Conservation (phyloP, 2,329 filamentous ascomycete genomes). For the Cryphonectria japonica region DNA sequence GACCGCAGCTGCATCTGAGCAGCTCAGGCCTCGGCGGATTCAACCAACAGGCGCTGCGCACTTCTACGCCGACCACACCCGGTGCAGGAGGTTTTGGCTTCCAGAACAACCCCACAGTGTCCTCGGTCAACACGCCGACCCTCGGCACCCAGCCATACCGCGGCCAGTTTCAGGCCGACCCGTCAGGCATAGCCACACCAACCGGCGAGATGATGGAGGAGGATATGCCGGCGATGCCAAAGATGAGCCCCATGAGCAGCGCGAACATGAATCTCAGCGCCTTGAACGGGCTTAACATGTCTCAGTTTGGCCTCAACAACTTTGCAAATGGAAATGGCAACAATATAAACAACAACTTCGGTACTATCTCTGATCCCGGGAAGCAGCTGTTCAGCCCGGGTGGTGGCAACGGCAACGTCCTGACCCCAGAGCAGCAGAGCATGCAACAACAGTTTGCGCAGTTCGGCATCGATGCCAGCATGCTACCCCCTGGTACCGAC, state of each 20-base stretch:
- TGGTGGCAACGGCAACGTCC: slow-evolving; percentile 63
- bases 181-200: slow-evolving; percentile 47
- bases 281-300: slow-evolving; percentile 44
- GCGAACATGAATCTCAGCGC: slow-evolving; percentile 59
- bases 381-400: slow-evolving; percentile 91
- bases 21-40: slow-evolving; percentile 63
- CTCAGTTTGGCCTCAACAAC: slow-evolving; percentile 56
- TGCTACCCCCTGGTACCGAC: slow-evolving; percentile 77
- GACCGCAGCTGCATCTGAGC: slow-evolving; percentile 79
- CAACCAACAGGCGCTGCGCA: slow-evolving; percentile 78
- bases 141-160: slow-evolving; percentile 76
- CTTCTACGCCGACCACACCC: slow-evolving; percentile 85
- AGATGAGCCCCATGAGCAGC: slow-evolving; percentile 50
- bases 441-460: slow-evolving; percentile 71
- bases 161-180: slow-evolving; percentile 52
- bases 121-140: slow-evolving; percentile 94
- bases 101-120: slow-evolving; percentile 93
- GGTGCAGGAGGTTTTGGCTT: slow-evolving; percentile 76
- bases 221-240: slow-evolving; percentile 66
- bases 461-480: slow-evolving; percentile 74
- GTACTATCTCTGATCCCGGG: slow-evolving; percentile 85
- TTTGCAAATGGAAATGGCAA: slow-evolving; percentile 45
- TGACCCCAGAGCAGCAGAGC: slow-evolving; percentile 62
- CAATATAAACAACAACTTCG: slow-evolving; percentile 52
- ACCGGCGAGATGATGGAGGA: slow-evolving; percentile 74